Base-by-base conservation (phyloP, 75 land plant species). In the Sequoiadendron giganteum region DNA sequence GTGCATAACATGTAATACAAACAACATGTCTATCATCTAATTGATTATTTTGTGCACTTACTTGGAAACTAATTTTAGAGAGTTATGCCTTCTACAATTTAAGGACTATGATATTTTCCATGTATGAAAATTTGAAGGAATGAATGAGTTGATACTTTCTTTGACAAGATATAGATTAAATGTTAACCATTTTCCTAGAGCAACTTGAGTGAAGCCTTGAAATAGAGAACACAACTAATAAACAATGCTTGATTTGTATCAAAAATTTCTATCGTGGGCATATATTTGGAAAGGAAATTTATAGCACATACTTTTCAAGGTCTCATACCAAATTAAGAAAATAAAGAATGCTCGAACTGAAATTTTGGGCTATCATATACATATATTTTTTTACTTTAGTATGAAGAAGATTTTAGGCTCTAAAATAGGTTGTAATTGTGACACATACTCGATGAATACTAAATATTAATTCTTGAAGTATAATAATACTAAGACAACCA, bases 1-100 rank as follows among this genome's bases (percentile, higher is more conserved):
- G 87, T 98, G 99, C 93, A 97, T 98, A 56, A 98, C 99, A 95
- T 99, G 99, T 96, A 87, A 47, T 76, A 85, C 38, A 40, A 82
- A 82, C 48, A 82, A 82, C 52, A 47, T 10, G 34, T 73, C 0
- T 2, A 5, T 11, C 38, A 10, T 73, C 77, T 34, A 25, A 73
- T 30, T 73, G 1, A 73, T 73, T 43, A 82, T 45, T 82, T 13
- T 82, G 4, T 47, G 84, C 84, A 21, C 3, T 82, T 82, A 47
- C 42, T 45, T 47, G 52, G 3, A 47, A 82, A 45, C n/a, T 42
- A 28, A 47, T 82, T 40, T 82, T 34, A 82, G 48, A 82, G 14
- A 25, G 49, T 16, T 40, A 45, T 34, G 10, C 47, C 34, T 25
- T 47, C 77, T 73, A 73, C n/a, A n/a, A 15, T 10, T 73, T 8